Percentiles rank a stretch among this genome's conserved stretches.
phyloP scores from a whole-genome alignment of 2,329 filamentous ascomycete species.

The Penicillium sp. region DNA sequence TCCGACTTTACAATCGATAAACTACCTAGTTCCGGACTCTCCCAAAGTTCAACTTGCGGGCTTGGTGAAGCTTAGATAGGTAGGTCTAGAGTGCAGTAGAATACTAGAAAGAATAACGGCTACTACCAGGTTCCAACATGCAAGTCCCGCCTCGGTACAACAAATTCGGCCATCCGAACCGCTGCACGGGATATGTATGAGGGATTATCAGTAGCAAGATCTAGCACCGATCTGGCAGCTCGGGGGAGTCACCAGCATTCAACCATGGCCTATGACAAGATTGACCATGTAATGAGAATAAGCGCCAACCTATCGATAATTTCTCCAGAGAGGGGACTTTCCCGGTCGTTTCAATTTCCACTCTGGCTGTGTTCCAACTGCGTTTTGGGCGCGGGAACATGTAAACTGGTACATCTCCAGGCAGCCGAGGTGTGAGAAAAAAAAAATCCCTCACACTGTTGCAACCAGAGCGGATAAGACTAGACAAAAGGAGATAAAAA shows the following conservation, averaged over 20 bases:
- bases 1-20: too few species aligned
- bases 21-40: too few species aligned
- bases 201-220: slow-evolving; percentile 26
- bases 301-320: background rate
- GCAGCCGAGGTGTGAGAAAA: slow-evolving; percentile 6
- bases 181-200: slow-evolving; percentile 20
- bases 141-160: background rate
- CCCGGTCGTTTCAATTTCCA: slow-evolving; percentile 6
- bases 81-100: background rate
- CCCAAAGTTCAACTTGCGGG: background rate
- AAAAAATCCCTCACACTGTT: slow-evolving; percentile 17
- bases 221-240: slow-evolving; percentile 26
- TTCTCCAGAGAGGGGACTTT: background rate
- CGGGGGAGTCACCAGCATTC: slow-evolving; percentile 8
- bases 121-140: background rate
- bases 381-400: background rate
- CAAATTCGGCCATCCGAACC: background rate
- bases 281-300: background rate
- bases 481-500: background rate
- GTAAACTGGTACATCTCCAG: background rate
- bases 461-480: background rate
- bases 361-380: background rate
- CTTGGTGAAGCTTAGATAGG: background rate
- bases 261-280: background rate
- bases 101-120: background rate